Evolutionary conservation across 2,329 filamentous ascomycete genomes (phyloP).

Genomic region (Tolypocladium guangdongense): DNA sequence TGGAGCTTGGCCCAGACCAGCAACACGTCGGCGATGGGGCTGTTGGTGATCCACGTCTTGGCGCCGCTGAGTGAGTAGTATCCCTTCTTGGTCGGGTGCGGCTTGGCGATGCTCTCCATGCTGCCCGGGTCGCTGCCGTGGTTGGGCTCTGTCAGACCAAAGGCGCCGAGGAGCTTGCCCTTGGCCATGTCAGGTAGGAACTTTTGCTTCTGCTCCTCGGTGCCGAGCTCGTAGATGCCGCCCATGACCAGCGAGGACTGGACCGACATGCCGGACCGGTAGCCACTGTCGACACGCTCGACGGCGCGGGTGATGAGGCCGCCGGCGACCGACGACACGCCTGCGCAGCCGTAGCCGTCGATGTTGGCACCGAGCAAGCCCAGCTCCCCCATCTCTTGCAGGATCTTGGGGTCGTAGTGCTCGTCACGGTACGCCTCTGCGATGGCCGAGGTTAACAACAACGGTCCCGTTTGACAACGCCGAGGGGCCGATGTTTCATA

Average conservation of each 20-base stretch:
- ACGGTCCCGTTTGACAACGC: not conserved
- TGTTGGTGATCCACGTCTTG: conserved; percentile 96
- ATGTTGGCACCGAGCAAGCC: conserved; percentile 83
- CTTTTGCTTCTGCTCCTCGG: conserved; percentile 76
- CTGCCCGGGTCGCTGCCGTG: conserved; percentile 85
- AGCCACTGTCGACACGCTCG: conserved; percentile 83
- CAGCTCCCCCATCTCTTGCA: conserved; percentile 85
- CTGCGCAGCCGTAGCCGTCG: conserved; percentile 78
- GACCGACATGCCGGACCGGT: conserved; percentile 86
- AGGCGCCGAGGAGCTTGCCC: conserved; percentile 73
- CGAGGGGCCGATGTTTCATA: conserved; percentile 29
- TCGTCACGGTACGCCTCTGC: conserved; percentile 77
- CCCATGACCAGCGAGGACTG: conserved; percentile 92
- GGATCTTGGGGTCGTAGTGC: conserved; percentile 73
- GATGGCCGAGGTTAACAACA: conserved; percentile 1
- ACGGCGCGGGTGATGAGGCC: conserved; percentile 84
- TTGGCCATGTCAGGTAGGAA: conserved; percentile 73
- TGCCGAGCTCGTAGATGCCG: conserved; percentile 78
- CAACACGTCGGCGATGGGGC: conserved; percentile 74
- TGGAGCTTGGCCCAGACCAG: conserved; percentile 90
- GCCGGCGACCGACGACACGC: conserved; percentile 77
- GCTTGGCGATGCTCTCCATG: conserved; percentile 81
- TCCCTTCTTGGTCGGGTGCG: conserved; percentile 73
- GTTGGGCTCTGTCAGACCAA: conserved; percentile 86
- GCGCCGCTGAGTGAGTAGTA: conserved; percentile 68